Conservation (phyloP, 1,284 basidiomycete genomes). For the Apiotrichum laibachii region DNA sequence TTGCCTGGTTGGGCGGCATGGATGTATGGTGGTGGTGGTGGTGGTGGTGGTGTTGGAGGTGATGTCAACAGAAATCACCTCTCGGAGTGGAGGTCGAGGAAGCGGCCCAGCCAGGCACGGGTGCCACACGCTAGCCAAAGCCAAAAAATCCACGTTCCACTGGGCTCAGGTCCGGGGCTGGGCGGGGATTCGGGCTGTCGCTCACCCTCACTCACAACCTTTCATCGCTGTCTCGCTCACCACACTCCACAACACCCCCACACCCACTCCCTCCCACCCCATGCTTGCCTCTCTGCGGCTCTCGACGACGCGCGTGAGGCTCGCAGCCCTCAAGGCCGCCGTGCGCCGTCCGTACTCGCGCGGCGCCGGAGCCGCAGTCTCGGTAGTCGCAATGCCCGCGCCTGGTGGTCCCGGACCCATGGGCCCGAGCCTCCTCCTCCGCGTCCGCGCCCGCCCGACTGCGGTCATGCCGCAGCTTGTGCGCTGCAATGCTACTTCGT, state of each 20-base stretch:
- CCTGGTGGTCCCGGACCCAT: background rate
- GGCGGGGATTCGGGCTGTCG: too few relatives aligned
- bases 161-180: too few relatives aligned
- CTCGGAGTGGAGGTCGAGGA: background rate
- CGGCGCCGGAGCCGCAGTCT: background rate
- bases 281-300: background rate
- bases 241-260: background rate
- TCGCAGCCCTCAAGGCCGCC: background rate
- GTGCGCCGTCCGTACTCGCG: background rate
- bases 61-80: background rate
- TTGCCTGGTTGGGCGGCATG: background rate
- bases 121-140: too few relatives aligned
- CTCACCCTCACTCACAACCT: background rate
- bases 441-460: background rate
- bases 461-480: background rate
- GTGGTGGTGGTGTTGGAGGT: background rate
- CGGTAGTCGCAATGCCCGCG: background rate
- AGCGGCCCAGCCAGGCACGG: too few relatives aligned
- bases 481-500: slow-evolving; percentile 1
- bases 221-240: background rate
- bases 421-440: background rate
- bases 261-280: background rate
- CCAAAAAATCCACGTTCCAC: too few relatives aligned
- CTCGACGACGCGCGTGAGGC: background rate
- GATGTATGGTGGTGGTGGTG: too few relatives aligned